phyloP scores from a whole-genome alignment of 2,329 filamentous ascomycete species.

The Rhinocladiella mackenziei region DNA sequence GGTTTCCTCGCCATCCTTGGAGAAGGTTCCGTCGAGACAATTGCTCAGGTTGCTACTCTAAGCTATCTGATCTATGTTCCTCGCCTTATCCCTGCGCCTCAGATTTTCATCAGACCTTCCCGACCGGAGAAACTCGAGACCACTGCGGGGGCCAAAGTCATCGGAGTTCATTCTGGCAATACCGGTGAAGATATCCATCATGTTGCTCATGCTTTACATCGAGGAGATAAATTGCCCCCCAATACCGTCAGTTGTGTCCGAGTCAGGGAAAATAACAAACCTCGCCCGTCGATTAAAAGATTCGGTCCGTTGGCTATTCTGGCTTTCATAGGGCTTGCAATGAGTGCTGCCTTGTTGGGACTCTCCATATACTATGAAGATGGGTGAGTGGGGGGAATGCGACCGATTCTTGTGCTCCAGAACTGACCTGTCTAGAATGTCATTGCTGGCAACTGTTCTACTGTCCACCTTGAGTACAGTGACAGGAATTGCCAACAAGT shows the following conservation, averaged over 20 bases:
- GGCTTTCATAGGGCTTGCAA: slow-evolving; percentile 43
- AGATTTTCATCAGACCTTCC: slow-evolving; percentile 46
- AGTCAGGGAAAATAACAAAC: slow-evolving; percentile 34
- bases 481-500: slow-evolving; percentile 49
- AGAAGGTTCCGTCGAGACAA: slow-evolving; percentile 49
- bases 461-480: slow-evolving; percentile 49
- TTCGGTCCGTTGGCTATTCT: slow-evolving; percentile 46
- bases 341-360: slow-evolving; percentile 43
- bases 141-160: slow-evolving; percentile 39
- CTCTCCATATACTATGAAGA: slow-evolving; percentile 45
- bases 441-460: slow-evolving; percentile 45
- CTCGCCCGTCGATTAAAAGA: slow-evolving; percentile 42
- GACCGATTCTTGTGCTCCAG: neutral
- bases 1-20: slow-evolving; percentile 51
- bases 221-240: slow-evolving; percentile 35
- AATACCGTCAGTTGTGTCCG: slow-evolving; percentile 42
- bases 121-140: slow-evolving; percentile 43
- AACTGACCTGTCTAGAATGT: slow-evolving; percentile 38
- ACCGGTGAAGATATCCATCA: slow-evolving; percentile 46
- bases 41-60: slow-evolving; percentile 49
- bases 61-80: slow-evolving; percentile 49
- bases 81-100: slow-evolving; percentile 49
- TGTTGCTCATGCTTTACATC: slow-evolving; percentile 43
- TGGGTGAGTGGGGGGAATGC: slow-evolving; percentile 27
- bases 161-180: slow-evolving; percentile 48